Base-by-base conservation (phyloP, 441 rosid genomes). In the Gossypium schwendimanii region DNA sequence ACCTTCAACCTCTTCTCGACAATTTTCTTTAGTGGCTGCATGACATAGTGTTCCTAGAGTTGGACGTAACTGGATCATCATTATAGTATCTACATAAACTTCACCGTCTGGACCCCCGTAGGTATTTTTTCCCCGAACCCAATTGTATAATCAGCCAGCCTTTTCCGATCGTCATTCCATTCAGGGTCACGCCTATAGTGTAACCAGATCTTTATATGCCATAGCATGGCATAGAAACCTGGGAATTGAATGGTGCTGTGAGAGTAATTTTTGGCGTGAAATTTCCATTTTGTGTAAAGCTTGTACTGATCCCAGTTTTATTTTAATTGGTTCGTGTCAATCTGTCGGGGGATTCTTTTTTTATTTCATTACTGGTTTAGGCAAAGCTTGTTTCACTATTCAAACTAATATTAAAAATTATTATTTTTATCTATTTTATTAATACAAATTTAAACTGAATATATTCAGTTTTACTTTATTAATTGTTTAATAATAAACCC, bases 81-180 rank as follows among this genome's bases (percentile, higher is more conserved):
- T 80, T 65, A 41, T 41, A 3, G 89, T 70, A 41, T 78, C 72
- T 0, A 77, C 62, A 50, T 84, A 83, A 47, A 73, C 31, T 11
- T 85, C 83, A 0, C 91, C 89, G 1, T 80, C 86, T 69, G 81
- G 72, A 24, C 91, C 89, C 87, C 15, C 26, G 73, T 65, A 5
- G 0, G 88, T 81, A 33, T 86, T 79, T 63, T 85, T 81, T 28
- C 24, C 91, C 87, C 87, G 8, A 87, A 86, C 60, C 89, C 89
- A 64, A 83, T 80, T 28, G 83, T 86, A 12, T 88, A 87, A 55
- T 85, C 84, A 3, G 91, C 87, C 6, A 85, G 78, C 68, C 12
- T 50, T 49, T 73, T 84, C 65, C 89, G 82, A 78, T 84, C 81
- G 39, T 73, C 24, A 5, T 83, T 82, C 88, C 89, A 84, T 6